Evolutionary conservation across 2,329 filamentous ascomycete species (phyloP).

Genomic region (Diaporthe eres): DNA sequence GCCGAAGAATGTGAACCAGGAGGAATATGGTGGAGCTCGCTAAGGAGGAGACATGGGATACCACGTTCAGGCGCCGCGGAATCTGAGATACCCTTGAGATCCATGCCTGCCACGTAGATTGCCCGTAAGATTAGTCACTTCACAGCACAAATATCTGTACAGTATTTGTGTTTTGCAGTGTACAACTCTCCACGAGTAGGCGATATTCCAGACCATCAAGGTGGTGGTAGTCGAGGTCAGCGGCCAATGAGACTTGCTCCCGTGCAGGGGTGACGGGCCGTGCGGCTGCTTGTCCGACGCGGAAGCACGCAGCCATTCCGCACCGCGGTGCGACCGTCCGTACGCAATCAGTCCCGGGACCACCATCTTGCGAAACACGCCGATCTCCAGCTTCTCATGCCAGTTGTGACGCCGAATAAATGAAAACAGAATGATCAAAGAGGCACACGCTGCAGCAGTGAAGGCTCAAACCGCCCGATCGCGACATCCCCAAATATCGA

Average conservation of each 20-base stretch:
- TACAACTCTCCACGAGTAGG: background rate
- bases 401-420: background rate
- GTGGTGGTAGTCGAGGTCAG: background rate
- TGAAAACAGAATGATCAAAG: background rate
- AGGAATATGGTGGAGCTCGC: constrained; percentile 16
- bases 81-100: background rate
- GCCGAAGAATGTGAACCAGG: constrained; percentile 9
- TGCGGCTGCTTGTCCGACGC: constrained; percentile 6
- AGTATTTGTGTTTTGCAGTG: background rate
- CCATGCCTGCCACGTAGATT: background rate
- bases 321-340: constrained; percentile 25
- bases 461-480: background rate
- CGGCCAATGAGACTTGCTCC: constrained; percentile 27
- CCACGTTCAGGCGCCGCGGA: background rate
- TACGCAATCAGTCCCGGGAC: background rate
- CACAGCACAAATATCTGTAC: too few species aligned
- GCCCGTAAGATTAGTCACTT: background rate
- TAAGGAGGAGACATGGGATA: background rate
- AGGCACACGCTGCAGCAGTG: background rate
- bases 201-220: too few species aligned
- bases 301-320: constrained; percentile 25
- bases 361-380: background rate
- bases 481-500: background rate
- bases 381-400: background rate
- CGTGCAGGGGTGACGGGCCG: constrained; percentile 29